These are phyloP conservation scores for Picea sitchensis DNA, from an alignment of 75 land plant species.

Conservation along the genomic window DNA sequence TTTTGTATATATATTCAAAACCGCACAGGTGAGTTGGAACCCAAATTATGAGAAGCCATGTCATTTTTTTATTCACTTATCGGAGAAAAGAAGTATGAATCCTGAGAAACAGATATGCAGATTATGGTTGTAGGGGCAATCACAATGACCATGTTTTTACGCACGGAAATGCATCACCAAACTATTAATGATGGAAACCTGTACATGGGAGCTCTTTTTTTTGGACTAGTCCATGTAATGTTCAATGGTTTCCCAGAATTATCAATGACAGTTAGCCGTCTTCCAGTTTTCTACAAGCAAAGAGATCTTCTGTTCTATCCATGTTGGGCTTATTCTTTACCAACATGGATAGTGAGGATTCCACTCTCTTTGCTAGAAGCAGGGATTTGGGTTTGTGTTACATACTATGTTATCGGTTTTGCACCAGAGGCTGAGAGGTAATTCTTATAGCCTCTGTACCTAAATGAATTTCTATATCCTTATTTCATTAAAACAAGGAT, in stretches of 20 bases:
- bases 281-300: conserved; percentile 50
- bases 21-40: conserved; percentile 28
- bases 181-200: conserved; percentile 21
- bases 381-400: conserved; percentile 25
- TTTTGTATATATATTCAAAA: conserved; percentile 77
- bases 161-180: conserved; percentile 38
- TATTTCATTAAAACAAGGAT: too few species aligned
- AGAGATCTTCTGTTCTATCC: conserved; percentile 46
- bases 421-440: conserved; percentile 38
- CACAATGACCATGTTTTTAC: conserved; percentile 48
- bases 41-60: background rate
- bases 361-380: conserved; percentile 40
- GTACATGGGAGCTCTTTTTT: conserved; percentile 42
- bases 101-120: background rate
- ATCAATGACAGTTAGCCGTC: conserved; percentile 24
- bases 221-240: conserved; percentile 29
- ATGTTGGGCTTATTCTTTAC: conserved; percentile 43
- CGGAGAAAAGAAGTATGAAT: background rate
- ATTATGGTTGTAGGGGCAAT: conserved; percentile 26
- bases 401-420: conserved; percentile 49
- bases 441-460: background rate
- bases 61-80: background rate
- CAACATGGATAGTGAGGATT: conserved; percentile 22
- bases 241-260: conserved; percentile 46
- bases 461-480: too few species aligned